A percentile compares a stretch with the other conserved stretches of the same genome.
Conservation (phyloP, 176 grass and related monocot genomes). For the Coix lacrymajobi region DNA sequence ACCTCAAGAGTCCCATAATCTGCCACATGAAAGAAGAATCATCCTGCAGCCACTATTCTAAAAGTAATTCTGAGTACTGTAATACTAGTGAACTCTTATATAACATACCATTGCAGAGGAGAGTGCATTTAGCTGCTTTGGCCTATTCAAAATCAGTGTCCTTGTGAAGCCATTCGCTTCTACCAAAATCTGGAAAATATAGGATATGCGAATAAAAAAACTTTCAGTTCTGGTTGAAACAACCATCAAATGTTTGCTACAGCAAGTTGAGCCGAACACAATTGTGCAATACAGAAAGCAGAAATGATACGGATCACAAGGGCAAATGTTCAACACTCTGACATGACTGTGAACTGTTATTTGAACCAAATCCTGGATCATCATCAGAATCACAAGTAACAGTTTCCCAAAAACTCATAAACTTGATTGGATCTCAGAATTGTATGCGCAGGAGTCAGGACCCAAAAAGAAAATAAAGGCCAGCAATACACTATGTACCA, state of each 20-base stretch:
- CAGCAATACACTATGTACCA: background rate
- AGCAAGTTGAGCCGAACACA: background rate
- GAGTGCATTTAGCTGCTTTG: conserved; percentile 79
- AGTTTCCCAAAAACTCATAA: background rate
- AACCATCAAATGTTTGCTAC: background rate
- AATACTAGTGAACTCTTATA: background rate
- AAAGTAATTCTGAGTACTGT: background rate
- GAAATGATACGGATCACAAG: background rate
- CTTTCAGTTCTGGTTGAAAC: background rate
- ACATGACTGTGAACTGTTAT: background rate
- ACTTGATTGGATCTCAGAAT: background rate
- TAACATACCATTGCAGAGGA: conserved; percentile 68
- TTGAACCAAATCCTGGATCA: background rate
- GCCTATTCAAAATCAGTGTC: conserved; percentile 75
- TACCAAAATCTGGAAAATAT: conserved; percentile 61
- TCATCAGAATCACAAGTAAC: background rate
- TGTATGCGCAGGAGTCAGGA: background rate
- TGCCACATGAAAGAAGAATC: conserved; percentile 27
- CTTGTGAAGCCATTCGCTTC: conserved; percentile 74
- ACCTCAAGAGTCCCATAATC: conserved; percentile 65
- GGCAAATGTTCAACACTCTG: background rate
- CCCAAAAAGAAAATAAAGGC: background rate
- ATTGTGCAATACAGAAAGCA: background rate
- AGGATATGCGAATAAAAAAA: background rate
- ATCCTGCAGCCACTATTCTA: background rate